These are phyloP conservation scores for Setaria viridis DNA, from an alignment of 202 grass and related monocot species.

Conservation along the genomic window DNA sequence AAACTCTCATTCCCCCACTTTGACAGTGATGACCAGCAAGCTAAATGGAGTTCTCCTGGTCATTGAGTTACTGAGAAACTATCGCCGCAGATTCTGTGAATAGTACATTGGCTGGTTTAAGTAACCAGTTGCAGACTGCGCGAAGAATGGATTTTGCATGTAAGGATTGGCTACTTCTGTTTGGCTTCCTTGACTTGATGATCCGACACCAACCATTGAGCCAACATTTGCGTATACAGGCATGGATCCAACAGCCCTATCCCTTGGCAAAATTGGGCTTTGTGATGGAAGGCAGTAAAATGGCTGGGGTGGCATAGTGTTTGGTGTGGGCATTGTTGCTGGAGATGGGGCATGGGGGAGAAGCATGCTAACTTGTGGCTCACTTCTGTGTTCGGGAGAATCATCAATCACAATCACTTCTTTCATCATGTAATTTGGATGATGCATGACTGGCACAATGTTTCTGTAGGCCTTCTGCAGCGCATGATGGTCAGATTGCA, in stretches of 20 bases:
- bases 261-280: constrained; percentile 54
- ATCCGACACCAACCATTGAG: constrained; percentile 54
- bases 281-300: constrained; percentile 70
- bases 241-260: constrained; percentile 49
- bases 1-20: constrained; percentile 51
- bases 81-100: constrained; percentile 59
- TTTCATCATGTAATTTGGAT: constrained; percentile 60
- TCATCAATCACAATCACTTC: constrained; percentile 80
- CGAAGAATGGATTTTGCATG: constrained; percentile 51
- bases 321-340: constrained; percentile 49
- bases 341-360: constrained; percentile 43
- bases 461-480: constrained; percentile 52
- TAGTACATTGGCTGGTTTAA: constrained; percentile 63
- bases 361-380: constrained; percentile 50
- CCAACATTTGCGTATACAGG: constrained; percentile 50
- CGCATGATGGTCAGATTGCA: constrained; percentile 49
- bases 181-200: constrained; percentile 58
- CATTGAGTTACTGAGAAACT: constrained; percentile 53
- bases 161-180: constrained; percentile 56
- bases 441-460: constrained; percentile 44
- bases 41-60: constrained; percentile 52
- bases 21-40: constrained; percentile 36
- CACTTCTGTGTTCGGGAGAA: constrained; percentile 54
- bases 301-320: constrained; percentile 43
- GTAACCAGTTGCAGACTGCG: constrained; percentile 65